Evolutionary conservation across 2,329 filamentous ascomycete species (phyloP).

Genomic region (Sclerotinia minor): DNA sequence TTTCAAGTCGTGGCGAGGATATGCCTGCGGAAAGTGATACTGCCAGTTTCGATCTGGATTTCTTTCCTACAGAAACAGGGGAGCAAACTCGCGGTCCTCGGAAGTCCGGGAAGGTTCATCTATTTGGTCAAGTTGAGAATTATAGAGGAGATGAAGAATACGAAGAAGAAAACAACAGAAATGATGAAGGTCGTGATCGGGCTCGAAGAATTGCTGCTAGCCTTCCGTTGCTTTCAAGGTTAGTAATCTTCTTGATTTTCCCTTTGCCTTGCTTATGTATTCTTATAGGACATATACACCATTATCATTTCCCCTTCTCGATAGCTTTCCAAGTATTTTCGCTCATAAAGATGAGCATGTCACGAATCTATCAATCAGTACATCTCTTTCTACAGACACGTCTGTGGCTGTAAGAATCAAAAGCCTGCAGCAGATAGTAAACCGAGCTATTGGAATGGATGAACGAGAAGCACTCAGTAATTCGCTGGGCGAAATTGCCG

Average conservation of each 20-base stretch:
- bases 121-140: slow-evolving; percentile 44
- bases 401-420: slow-evolving; percentile 70
- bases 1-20: slow-evolving; percentile 32
- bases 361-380: slow-evolving; percentile 51
- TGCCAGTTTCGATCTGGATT: slow-evolving; percentile 43
- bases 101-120: slow-evolving; percentile 37
- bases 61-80: slow-evolving; percentile 38
- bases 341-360: slow-evolving; percentile 44
- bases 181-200: slow-evolving; percentile 40
- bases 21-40: slow-evolving; percentile 37
- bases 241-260: slow-evolving; percentile 29
- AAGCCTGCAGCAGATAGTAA: slow-evolving; percentile 62
- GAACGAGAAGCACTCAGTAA: slow-evolving; percentile 84
- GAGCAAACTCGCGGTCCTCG: slow-evolving; percentile 38
- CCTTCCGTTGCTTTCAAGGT: slow-evolving; percentile 41
- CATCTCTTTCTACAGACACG: slow-evolving; percentile 72
- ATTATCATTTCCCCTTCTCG: slow-evolving; percentile 72
- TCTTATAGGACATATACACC: slow-evolving; percentile 44
- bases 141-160: slow-evolving; percentile 38
- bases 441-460: slow-evolving; percentile 65
- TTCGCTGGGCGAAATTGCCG: slow-evolving; percentile 76
- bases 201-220: slow-evolving; percentile 40
- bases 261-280: slow-evolving; percentile 15
- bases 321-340: slow-evolving; percentile 83
- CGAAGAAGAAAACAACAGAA: slow-evolving; percentile 29